Evolutionary conservation across 495 filamentous ascomycete species (phyloP), one percentile per base, ranked within the genome.

Genomic region (Usnea hakonensis): DNA sequence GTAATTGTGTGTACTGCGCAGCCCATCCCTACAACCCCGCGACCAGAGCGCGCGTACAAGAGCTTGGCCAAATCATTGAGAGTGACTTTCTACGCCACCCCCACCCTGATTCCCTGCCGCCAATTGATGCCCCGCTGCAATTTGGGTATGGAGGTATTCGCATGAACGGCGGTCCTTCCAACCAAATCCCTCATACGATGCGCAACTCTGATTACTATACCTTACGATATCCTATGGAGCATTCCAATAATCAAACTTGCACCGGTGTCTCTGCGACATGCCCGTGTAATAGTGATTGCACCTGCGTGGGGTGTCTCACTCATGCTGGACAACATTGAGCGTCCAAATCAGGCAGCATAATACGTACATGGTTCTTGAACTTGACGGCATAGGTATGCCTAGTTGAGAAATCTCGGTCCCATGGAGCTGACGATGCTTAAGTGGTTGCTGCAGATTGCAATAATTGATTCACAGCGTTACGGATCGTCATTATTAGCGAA

Each of bases 11-110:
- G 30, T 86, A 83, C 26, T 91, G 88, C 67, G 72, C 81, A 28
- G 77, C 80, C 41, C 88, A 91, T 68, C 88, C 88, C 6, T 90
- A 83, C 70, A 91, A 91, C 68, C 74, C 81, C 26, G 79, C 83
- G n/a, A 89, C 85, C n/a, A 76, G 77, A 43, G 76, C 86, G 50
- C 87, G 86, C 68, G 82, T 90, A 10, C 76, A 77, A 61, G 75
- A 79, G 57, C 77, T 82, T 72, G 71, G 7, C n/a, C 23, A 19
- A 40, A 48, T 62, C 23, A 35, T 62, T 17, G 30, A 33, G 41
- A 61, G 2, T 10, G 58, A 61, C n/a, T n/a, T n/a, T n/a, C n/a
- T n/a, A n/a, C n/a, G n/a, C n/a, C n/a, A n/a, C n/a, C n/a, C n/a
- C n/a, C n/a, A n/a, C n/a, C n/a, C n/a, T n/a, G n/a, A n/a, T n/a